Percentiles rank a stretch among this genome's conserved stretches.
Evolutionary conservation across 2,329 filamentous ascomycete genomes (phyloP).

Genomic region (Monosporascus sp.): DNA sequence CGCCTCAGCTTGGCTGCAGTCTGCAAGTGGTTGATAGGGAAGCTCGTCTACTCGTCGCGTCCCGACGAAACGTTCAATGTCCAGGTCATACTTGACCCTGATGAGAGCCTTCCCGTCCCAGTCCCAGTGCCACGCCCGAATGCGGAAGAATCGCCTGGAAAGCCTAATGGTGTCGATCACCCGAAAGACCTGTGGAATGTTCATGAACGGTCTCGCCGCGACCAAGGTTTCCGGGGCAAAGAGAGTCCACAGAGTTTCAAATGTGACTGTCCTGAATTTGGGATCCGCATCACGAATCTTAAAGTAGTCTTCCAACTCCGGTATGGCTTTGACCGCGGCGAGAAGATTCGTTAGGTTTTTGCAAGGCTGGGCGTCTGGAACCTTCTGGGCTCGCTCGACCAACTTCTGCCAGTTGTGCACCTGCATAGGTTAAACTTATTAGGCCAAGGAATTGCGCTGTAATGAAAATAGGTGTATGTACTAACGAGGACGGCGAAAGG

Average conservation of each 20-base stretch:
- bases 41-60: background rate
- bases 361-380: constrained; percentile 4
- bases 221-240: constrained; percentile 8
- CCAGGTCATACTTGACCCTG: constrained; percentile 6
- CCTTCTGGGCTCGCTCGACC: constrained; percentile 2
- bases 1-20: background rate
- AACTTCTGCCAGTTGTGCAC: constrained; percentile 12
- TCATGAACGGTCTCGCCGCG: constrained; percentile 7
- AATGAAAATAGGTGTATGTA: background rate
- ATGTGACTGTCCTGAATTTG: constrained; percentile 5
- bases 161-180: background rate
- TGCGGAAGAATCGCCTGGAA: constrained; percentile 1
- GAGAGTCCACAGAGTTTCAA: constrained; percentile 11
- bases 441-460: background rate
- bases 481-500: constrained; percentile 3
- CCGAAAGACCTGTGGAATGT: constrained; percentile 7
- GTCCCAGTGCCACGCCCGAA: constrained; percentile 6
- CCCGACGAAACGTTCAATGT: constrained; percentile 7
- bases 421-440: background rate
- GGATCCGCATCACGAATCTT: constrained; percentile 5
- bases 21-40: constrained; percentile 3
- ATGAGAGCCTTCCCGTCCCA: constrained; percentile 8
- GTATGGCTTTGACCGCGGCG: background rate
- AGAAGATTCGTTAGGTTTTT: constrained; percentile 9
- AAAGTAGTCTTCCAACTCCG: constrained; percentile 11